These are phyloP conservation scores for Thuidium tamariscinum DNA, from an alignment of 225 moss, liverwort and hornwort genomes.

Conservation along the genomic window DNA sequence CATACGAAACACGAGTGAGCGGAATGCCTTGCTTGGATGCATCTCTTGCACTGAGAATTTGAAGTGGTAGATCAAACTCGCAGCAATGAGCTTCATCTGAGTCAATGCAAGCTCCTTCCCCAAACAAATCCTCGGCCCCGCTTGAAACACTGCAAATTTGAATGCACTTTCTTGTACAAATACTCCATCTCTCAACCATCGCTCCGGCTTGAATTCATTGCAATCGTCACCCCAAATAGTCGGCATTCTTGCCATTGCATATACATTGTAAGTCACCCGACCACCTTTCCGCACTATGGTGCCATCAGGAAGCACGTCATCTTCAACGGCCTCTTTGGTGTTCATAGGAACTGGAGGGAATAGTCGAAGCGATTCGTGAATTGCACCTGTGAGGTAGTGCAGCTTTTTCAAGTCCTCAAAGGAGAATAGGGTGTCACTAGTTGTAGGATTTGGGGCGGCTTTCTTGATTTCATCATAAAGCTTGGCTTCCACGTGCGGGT, in stretches of 20 bases:
- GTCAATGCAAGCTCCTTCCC: conserved; percentile 15
- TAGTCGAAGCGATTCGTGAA: conserved; percentile 27
- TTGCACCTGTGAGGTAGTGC: conserved; percentile 19
- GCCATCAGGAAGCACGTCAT: conserved; percentile 41
- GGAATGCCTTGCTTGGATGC: neutral
- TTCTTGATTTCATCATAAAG: conserved; percentile 10
- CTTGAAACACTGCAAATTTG: conserved; percentile 36
- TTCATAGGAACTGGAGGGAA: conserved; percentile 21
- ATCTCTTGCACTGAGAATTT: neutral
- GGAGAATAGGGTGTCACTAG: neutral
- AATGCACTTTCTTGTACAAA: conserved; percentile 33
- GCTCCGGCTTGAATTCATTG: conserved; percentile 28
- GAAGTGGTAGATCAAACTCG: conserved; percentile 4
- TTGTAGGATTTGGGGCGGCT: neutral
- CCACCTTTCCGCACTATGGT: conserved; percentile 6
- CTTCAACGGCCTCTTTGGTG: conserved; percentile 1
- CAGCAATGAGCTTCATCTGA: conserved; percentile 22
- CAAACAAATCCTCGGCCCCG: conserved; percentile 15
- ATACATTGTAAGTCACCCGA: conserved; percentile 9
- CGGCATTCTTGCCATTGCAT: conserved; percentile 41
- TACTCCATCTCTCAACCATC: conserved; percentile 26
- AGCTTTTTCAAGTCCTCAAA: conserved; percentile 35
- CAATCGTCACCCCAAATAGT: conserved; percentile 39
- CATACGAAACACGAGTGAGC: neutral
- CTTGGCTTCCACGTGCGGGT: conserved; percentile 14